Base-by-base conservation (phyloP, 306 rosid genomes). In the Cyamopsis tetragonoloba region DNA sequence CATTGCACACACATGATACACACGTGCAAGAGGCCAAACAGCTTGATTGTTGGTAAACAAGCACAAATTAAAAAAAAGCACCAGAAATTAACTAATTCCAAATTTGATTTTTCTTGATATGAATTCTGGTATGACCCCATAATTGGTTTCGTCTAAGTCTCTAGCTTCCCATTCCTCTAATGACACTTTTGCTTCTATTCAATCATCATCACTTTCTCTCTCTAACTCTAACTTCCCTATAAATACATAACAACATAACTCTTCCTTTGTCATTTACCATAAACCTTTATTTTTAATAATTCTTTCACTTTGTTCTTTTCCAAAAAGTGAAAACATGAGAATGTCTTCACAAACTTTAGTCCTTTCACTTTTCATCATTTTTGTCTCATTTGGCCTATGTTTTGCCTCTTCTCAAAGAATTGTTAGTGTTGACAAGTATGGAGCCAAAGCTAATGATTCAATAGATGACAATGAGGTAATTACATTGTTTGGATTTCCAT, bases 391-490 rank as follows among this genome's bases (percentile, higher is more conserved):
- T 20, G 62, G 66, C 63, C 54, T 70, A 14, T 80, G 84, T 32
- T 65, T 75, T 66, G 75, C 77, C 27, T 69, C 51, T 44, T 17
- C 74, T 27, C 35, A 64, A 3, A 55, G 27, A 22, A 19, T 14
- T 10, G 32, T 85, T 17, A 80, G 43, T 79, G 95, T 92, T 43
- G 80, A 83, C 49, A 41, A 75, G 13, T 87, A 74, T 80, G 98
- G 96, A 70, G 95, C 92, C 26, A 67, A 23, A 70, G 56, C 71
- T 39, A 41, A 71, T 43, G 77, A 82, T 20, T 88, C 86, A 42
- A 57, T 57, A 70, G 86, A 75, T 27, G 90, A 85, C 46, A 80
- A 66, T 49, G 5, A 83, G 95, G 98, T 87, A 77, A 3, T n/a
- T n/a, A n/a, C n/a, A n/a, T n/a, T n/a, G n/a, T n/a, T n/a, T n/a